These are phyloP conservation scores for Pachysandra terminalis DNA, from an alignment of 164 flowering plant species.

Conservation along the genomic window DNA sequence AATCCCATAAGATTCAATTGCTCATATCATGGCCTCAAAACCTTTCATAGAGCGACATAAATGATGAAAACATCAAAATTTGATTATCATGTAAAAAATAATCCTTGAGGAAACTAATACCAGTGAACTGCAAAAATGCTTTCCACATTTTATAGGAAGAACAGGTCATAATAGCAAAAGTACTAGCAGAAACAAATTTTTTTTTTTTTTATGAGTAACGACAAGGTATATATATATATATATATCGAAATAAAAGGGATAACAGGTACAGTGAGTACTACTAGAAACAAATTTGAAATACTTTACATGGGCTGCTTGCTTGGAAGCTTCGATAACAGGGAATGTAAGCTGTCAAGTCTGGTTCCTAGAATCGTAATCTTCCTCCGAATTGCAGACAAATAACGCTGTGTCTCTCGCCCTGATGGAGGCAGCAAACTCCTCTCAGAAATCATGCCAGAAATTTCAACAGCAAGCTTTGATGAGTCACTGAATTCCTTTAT, in stretches of 20 bases:
- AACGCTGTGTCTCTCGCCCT: constrained; percentile 80
- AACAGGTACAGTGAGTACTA: no score
- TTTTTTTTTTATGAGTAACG: no score
- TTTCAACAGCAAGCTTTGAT: constrained; percentile 75
- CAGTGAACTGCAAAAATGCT: neutral
- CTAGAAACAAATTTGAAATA: neutral
- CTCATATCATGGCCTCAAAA: neutral
- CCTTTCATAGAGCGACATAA: neutral
- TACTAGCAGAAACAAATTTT: no score
- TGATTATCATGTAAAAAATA: no score
- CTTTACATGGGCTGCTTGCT: constrained; percentile 80
- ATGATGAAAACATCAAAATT: neutral
- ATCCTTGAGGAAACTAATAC: neutral
- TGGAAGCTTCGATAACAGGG: constrained; percentile 67
- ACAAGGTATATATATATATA: no score
- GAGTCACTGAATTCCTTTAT: constrained; percentile 81
- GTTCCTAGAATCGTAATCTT: constrained; percentile 85
- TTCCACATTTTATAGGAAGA: neutral
- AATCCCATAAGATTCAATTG: no score
- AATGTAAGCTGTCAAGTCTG: constrained; percentile 76
- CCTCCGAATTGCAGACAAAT: constrained; percentile 72
- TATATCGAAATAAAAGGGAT: no score
- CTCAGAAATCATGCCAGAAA: constrained; percentile 72
- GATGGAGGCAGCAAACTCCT: constrained; percentile 53
- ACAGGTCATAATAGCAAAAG: neutral